A percentile compares a stretch with the other conserved stretches of the same genome.
Evolutionary conservation across 345 rosid species (phyloP).

Genomic region (Mercurialis annua): DNA sequence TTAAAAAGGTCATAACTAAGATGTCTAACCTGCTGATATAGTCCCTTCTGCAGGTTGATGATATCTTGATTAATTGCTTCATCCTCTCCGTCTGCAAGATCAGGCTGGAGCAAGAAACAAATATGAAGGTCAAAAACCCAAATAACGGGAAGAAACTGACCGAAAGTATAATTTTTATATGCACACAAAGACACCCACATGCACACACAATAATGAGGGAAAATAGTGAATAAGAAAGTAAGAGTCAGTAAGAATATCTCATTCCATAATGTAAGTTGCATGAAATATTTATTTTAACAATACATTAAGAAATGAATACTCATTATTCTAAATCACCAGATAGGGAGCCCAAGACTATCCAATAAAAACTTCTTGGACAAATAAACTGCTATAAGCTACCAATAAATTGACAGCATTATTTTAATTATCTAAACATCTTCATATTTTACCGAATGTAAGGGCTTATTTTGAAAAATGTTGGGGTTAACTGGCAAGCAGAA

Average conservation of each 20-base stretch:
- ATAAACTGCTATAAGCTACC: neutral
- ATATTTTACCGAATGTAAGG: neutral
- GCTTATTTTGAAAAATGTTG: neutral
- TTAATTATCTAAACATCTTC: neutral
- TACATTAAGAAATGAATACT: neutral
- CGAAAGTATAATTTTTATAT: neutral
- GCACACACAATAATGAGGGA: neutral
- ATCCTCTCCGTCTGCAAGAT: conserved; percentile 55
- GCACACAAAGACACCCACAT: no score
- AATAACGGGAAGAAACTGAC: neutral
- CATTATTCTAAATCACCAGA: no score
- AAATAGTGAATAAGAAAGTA: neutral
- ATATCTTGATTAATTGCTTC: conserved; percentile 41
- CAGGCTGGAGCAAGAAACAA: conserved; percentile 43
- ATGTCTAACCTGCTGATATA: conserved; percentile 36
- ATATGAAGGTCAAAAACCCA: neutral
- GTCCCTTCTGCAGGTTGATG: conserved; percentile 38
- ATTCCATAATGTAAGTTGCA: neutral
- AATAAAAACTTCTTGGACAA: neutral
- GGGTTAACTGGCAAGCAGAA: neutral
- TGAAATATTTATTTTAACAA: neutral
- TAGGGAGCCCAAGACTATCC: neutral
- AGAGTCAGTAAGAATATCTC: neutral
- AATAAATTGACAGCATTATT: neutral
- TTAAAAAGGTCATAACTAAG: neutral